Evolutionary conservation across 2,329 filamentous ascomycete species (phyloP).

Genomic region (Phialophora expanda): DNA sequence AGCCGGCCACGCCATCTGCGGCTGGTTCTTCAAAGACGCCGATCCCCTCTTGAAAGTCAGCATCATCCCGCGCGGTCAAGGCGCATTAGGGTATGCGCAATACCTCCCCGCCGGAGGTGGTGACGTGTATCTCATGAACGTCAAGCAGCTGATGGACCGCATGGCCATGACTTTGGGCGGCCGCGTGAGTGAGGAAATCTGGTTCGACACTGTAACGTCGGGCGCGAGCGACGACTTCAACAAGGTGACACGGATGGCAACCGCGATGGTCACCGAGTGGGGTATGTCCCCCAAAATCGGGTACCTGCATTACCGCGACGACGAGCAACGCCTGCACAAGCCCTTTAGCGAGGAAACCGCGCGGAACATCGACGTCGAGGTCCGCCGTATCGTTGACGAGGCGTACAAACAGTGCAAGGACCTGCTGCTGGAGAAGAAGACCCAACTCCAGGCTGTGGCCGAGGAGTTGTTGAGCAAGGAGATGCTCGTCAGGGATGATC

Average conservation of each 20-base stretch:
- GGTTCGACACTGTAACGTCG: constrained; percentile 95
- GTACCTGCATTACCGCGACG: constrained; percentile 85
- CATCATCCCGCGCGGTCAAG: constrained; percentile 95
- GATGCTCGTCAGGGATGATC: constrained; percentile 83
- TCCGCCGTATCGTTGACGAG: constrained; percentile 86
- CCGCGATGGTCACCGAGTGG: constrained; percentile 98
- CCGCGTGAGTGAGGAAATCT: constrained; percentile 91
- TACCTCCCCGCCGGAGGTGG: constrained; percentile 77
- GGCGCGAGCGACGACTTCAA: constrained; percentile 97
- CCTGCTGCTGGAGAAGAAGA: constrained; percentile 82
- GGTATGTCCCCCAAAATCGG: constrained; percentile 96
- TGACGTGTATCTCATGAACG: constrained; percentile 94
- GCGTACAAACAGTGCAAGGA: constrained; percentile 90
- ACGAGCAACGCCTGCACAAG: constrained; percentile 83
- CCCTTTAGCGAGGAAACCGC: constrained; percentile 95
- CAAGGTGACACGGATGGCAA: constrained; percentile 95
- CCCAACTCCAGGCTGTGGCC: constrained; percentile 84
- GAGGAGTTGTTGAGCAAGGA: constrained; percentile 94
- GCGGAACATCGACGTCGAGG: constrained; percentile 87
- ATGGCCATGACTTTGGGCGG: constrained; percentile 99
- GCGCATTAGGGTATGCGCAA: constrained; percentile 92
- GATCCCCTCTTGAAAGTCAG: constrained; percentile 97
- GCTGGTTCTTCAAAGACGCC: constrained; percentile 96
- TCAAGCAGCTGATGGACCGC: constrained; percentile 95
- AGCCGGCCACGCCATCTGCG: constrained; percentile 96